A percentile compares a stretch with the other conserved stretches of the same genome.
These are phyloP conservation scores for Schoenoplectus tabernaemontani DNA, from an alignment of 202 grass and related monocot genomes.

Conservation along the genomic window DNA sequence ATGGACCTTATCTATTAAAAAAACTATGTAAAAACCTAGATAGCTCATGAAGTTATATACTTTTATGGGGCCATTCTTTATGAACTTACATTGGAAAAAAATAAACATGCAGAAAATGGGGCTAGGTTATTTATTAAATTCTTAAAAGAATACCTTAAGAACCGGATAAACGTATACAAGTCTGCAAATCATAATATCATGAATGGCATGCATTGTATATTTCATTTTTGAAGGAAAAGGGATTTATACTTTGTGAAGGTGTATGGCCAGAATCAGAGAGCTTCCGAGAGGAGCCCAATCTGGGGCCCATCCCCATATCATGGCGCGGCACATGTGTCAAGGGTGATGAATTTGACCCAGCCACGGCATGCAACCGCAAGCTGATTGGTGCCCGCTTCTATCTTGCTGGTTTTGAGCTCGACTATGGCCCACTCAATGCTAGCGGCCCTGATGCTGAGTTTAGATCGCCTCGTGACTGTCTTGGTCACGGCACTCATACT, in stretches of 20 bases:
- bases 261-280: constrained; percentile 88
- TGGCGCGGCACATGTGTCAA: constrained; percentile 60
- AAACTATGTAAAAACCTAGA: neutral
- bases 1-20: neutral
- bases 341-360: constrained; percentile 51
- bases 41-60: neutral
- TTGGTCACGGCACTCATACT: constrained; percentile 86
- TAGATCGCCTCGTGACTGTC: constrained; percentile 71
- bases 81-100: neutral
- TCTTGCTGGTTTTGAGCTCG: constrained; percentile 60
- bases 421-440: constrained; percentile 51
- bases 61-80: neutral
- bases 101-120: neutral
- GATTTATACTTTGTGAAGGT: constrained; percentile 30
- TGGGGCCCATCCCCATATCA: constrained; percentile 53
- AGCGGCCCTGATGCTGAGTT: constrained; percentile 40
- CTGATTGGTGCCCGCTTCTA: constrained; percentile 85
- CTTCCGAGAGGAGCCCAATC: constrained; percentile 53
- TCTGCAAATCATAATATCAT: too few relatives aligned
- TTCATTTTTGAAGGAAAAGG: neutral
- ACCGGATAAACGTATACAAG: too few relatives aligned
- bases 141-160: too few relatives aligned
- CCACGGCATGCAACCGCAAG: constrained; percentile 73
- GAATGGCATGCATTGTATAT: neutral
- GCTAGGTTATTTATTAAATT: too few relatives aligned